A percentile compares a stretch with the other conserved stretches of the same genome.
These are phyloP conservation scores for Tympanopsis confertula DNA, from an alignment of 2,329 filamentous ascomycete genomes.

Conservation along the genomic window DNA sequence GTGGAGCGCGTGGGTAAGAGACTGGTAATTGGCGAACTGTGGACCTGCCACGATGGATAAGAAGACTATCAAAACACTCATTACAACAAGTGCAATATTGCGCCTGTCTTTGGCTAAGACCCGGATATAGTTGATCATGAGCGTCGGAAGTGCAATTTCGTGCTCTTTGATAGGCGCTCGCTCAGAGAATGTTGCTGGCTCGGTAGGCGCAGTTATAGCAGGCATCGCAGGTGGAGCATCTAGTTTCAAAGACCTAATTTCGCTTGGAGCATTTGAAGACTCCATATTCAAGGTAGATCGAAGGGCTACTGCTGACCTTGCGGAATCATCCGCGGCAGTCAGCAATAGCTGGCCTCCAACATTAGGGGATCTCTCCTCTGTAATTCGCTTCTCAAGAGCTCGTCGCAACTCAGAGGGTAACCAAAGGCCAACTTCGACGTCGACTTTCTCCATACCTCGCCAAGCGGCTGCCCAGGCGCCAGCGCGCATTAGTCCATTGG, in stretches of 20 bases:
- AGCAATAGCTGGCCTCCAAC: not conserved
- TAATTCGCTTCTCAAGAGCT: slow-evolving; percentile 21
- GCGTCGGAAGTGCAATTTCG: slow-evolving; percentile 35
- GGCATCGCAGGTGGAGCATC: no score
- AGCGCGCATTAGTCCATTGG: slow-evolving; percentile 60
- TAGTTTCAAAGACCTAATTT: no score
- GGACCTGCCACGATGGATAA: slow-evolving; percentile 15
- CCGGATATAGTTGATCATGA: slow-evolving; percentile 39
- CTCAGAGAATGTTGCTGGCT: not conserved
- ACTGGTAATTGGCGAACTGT: no score
- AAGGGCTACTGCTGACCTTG: no score
- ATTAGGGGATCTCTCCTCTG: not conserved
- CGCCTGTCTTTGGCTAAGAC: slow-evolving; percentile 36
- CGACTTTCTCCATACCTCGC: slow-evolving; percentile 66
- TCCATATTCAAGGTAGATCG: no score
- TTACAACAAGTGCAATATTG: slow-evolving; percentile 34
- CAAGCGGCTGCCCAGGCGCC: slow-evolving; percentile 61
- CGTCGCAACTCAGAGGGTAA: slow-evolving; percentile 28
- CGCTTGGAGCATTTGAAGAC: no score
- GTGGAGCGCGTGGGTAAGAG: no score
- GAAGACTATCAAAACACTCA: slow-evolving; percentile 28
- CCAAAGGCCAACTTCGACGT: slow-evolving; percentile 56
- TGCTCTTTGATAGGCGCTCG: slow-evolving; percentile 25
- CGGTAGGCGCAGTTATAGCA: not conserved
- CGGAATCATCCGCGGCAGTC: not conserved